These are phyloP conservation scores for Linnemannia schmuckeri DNA, from an alignment of 192 early-diverging fungal genomes.

Conservation along the genomic window DNA sequence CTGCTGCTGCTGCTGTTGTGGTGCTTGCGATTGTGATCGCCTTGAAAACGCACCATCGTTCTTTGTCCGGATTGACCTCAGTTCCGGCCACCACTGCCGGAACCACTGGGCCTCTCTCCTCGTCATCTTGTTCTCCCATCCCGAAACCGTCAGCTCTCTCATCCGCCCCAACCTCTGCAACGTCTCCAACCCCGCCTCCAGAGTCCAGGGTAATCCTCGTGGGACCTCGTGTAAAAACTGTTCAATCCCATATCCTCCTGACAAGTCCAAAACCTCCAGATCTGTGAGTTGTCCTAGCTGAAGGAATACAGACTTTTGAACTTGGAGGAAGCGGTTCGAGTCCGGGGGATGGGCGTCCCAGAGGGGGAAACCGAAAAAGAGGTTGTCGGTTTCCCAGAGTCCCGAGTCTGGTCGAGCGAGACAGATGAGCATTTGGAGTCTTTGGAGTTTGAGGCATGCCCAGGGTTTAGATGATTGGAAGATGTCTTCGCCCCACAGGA, in stretches of 20 bases:
- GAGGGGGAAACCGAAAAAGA: slow-evolving; percentile 13
- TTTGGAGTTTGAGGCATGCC: slow-evolving; percentile 19
- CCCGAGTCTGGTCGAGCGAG: slow-evolving; percentile 39
- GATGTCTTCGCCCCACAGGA: slow-evolving; percentile 36
- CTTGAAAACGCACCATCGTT: neutral
- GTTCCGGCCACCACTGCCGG: slow-evolving; percentile 21
- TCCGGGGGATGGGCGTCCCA: neutral
- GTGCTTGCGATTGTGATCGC: neutral
- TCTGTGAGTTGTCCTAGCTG: slow-evolving; percentile 10
- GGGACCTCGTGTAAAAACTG: slow-evolving; percentile 23
- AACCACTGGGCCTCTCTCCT: slow-evolving; percentile 25
- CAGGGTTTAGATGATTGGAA: neutral
- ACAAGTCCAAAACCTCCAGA: slow-evolving; percentile 12
- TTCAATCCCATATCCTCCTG: neutral
- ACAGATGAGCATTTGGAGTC: slow-evolving; percentile 19
- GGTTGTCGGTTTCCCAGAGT: slow-evolving; percentile 13
- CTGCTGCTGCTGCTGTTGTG: neutral
- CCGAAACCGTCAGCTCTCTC: slow-evolving; percentile 17
- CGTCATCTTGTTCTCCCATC: slow-evolving; percentile 39
- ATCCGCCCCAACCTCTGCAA: slow-evolving; percentile 8
- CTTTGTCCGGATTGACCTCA: neutral
- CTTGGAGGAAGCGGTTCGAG: neutral
- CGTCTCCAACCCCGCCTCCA: slow-evolving; percentile 11
- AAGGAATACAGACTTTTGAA: neutral
- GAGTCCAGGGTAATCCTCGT: slow-evolving; percentile 10